Evolutionary conservation across 345 rosid genomes (phyloP).

Genomic region (Jatropha curcas): DNA sequence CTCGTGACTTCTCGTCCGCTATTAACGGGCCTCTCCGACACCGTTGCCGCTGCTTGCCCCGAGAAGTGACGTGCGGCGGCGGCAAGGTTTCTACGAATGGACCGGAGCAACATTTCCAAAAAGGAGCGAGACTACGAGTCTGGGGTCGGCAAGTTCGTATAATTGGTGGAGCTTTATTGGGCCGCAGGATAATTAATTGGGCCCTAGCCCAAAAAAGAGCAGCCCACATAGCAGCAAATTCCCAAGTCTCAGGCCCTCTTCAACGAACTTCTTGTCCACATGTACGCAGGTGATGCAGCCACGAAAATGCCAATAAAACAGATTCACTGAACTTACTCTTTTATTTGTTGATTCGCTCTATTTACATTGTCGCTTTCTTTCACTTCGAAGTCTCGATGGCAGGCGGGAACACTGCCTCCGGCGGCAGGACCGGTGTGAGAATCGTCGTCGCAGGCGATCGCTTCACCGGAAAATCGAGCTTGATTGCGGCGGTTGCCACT

Average conservation of each 20-base stretch:
- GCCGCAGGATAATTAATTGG: not conserved
- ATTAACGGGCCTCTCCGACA: conserved; percentile 7
- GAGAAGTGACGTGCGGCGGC: conserved; percentile 48
- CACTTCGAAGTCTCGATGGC: conserved; percentile 30
- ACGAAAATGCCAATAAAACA: not conserved
- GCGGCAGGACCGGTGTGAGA: conserved; percentile 54
- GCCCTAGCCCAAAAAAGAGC: not conserved
- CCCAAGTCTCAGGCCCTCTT: too few species aligned
- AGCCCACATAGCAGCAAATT: too few species aligned
- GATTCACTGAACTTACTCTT: not conserved
- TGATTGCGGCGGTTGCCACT: conserved; percentile 65
- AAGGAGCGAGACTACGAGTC: not conserved
- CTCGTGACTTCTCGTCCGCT: conserved; percentile 11
- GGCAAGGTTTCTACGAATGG: conserved; percentile 32
- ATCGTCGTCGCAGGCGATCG: conserved; percentile 77
- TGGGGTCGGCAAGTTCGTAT: not conserved
- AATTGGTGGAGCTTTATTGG: not conserved
- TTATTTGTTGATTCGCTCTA: not conserved
- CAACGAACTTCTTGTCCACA: too few species aligned
- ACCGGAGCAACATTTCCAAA: conserved; percentile 38
- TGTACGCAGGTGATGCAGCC: not conserved
- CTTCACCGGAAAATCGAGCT: conserved; percentile 74
- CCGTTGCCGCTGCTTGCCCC: conserved; percentile 33
- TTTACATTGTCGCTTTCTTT: not conserved
- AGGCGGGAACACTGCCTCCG: conserved; percentile 44